A percentile compares a stretch with the other conserved stretches of the same genome.
These are phyloP conservation scores for Phytophthora colocasiae DNA, from an alignment of 352 stramenopile genomes.

Conservation along the genomic window DNA sequence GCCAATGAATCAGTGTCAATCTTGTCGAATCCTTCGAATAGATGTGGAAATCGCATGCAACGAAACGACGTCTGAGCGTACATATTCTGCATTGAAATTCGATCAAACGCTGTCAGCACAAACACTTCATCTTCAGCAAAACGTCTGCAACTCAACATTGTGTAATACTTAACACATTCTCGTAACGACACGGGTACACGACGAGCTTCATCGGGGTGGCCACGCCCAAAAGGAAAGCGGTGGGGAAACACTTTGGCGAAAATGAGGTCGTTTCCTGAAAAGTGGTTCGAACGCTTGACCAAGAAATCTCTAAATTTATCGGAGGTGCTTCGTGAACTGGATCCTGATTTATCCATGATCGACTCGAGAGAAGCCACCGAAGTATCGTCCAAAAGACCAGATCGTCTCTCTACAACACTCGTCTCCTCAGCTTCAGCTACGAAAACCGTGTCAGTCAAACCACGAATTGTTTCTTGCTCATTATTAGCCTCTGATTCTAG, in stretches of 20 bases:
- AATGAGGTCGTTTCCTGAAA: background rate
- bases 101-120: background rate
- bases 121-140: constrained; percentile 22
- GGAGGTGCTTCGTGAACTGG: too few species aligned
- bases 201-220: constrained; percentile 3
- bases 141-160: background rate
- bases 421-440: too few species aligned
- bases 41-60: background rate
- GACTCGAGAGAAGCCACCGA: too few species aligned
- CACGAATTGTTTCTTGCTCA: too few species aligned
- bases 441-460: too few species aligned
- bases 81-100: constrained; percentile 16
- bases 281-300: background rate
- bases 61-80: constrained; percentile 7
- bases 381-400: too few species aligned
- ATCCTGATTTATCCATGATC: too few species aligned
- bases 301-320: background rate
- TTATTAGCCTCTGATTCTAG: too few species aligned
- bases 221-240: constrained; percentile 4
- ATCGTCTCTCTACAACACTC: too few species aligned
- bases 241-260: constrained; percentile 4
- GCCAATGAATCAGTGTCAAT: constrained; percentile 1
- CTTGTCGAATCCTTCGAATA: constrained; percentile 7
- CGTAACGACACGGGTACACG: background rate
- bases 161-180: constrained; percentile 18